These are phyloP conservation scores for Zasmidium angulare DNA, from an alignment of 2,329 filamentous ascomycete genomes.

Conservation along the genomic window DNA sequence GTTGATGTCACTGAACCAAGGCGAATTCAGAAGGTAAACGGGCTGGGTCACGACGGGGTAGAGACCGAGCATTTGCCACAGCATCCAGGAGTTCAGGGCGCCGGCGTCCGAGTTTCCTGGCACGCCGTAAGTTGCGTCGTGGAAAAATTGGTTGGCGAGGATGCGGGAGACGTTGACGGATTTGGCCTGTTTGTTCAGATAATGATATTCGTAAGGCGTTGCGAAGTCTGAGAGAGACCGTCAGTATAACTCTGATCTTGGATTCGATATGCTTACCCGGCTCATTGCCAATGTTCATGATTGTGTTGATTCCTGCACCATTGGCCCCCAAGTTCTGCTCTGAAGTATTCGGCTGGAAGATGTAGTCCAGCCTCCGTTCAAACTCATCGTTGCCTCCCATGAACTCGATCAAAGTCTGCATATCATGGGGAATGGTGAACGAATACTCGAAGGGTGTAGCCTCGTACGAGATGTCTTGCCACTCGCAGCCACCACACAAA, in stretches of 20 bases:
- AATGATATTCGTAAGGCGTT: constrained; percentile 36
- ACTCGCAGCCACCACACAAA: constrained; percentile 44
- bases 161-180: constrained; percentile 25
- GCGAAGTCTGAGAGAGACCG: constrained; percentile 26
- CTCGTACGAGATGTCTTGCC: constrained; percentile 44
- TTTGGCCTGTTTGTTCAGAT: constrained; percentile 33
- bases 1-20: constrained; percentile 32
- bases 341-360: constrained; percentile 40
- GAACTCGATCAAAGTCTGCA: constrained; percentile 42
- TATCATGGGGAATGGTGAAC: constrained; percentile 45
- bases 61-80: constrained; percentile 37
- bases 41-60: constrained; percentile 34
- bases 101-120: constrained; percentile 36
- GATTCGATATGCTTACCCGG: background rate
- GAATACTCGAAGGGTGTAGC: constrained; percentile 46
- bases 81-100: constrained; percentile 32
- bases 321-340: constrained; percentile 37
- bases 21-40: constrained; percentile 36
- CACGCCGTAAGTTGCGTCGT: constrained; percentile 30
- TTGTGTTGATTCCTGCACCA: constrained; percentile 36
- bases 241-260: background rate
- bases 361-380: constrained; percentile 43
- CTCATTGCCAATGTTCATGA: constrained; percentile 34
- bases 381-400: constrained; percentile 43
- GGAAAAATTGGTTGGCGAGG: constrained; percentile 31